Evolutionary conservation across 345 rosid species (phyloP).

Genomic region (Brassica carinata): DNA sequence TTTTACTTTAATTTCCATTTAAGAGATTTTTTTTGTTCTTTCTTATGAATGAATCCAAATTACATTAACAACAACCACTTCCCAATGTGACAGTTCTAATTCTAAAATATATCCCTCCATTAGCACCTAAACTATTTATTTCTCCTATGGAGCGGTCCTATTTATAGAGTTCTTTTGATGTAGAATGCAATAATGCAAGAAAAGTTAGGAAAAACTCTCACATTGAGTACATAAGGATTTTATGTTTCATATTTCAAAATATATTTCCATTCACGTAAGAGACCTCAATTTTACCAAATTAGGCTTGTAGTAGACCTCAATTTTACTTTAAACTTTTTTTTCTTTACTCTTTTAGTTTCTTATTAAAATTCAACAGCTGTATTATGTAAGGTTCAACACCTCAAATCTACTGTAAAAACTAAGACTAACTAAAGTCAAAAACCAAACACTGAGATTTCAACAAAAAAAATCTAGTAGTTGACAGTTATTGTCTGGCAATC

Average conservation of each 20-base stretch:
- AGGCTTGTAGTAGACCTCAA: not conserved
- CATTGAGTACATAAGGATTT: not conserved
- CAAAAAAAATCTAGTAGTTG: not conserved
- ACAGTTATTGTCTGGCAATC: not conserved
- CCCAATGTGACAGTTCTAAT: slow-evolving; percentile 37
- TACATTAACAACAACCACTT: slow-evolving; percentile 27
- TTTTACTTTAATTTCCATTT: not conserved
- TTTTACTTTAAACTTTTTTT: not conserved
- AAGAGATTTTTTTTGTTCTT: slow-evolving; percentile 16
- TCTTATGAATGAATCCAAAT: slow-evolving; percentile 25
- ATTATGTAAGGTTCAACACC: not conserved
- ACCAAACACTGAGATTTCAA: not conserved
- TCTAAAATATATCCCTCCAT: slow-evolving; percentile 24
- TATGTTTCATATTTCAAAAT: not conserved
- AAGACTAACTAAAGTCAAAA: slow-evolving; percentile 2
- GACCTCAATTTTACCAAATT: not conserved
- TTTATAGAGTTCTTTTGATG: not conserved
- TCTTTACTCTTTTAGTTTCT: not conserved
- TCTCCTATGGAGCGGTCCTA: slow-evolving; percentile 9
- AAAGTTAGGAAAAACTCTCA: not conserved
- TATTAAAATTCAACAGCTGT: not conserved
- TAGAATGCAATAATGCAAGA: slow-evolving; percentile 7
- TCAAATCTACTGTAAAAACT: not conserved
- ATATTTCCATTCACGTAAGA: not conserved
- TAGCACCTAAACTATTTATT: slow-evolving; percentile 26